Evolutionary conservation across 495 filamentous ascomycete genomes (phyloP), one percentile per base, ranked within the genome.

Genomic region (Cercophora newfieldiana): DNA sequence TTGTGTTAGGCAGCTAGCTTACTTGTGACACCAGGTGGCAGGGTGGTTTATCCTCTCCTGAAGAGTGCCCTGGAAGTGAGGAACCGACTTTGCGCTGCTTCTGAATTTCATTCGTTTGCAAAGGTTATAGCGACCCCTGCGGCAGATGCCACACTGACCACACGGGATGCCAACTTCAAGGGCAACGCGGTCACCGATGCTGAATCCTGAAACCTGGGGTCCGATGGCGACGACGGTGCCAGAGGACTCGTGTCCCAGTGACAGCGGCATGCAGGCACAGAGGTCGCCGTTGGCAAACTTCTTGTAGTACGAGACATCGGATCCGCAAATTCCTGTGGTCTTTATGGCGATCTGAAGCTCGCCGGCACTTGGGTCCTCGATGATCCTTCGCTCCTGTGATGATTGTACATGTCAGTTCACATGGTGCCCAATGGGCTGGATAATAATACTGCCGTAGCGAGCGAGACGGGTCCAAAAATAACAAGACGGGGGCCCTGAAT

Each of bases 21-120:
- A 88, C 87, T 86, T 88, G 69, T 91, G 87, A 72, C 88, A 91
- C 88, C 89, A 92, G 37, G 75, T 79, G 10, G 91, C 92, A 0
- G 92, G 92, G 77, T 96, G 92, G 77, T 96, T 97, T 66, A 96
- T 93, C 59, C 85, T 83, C 67, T 93, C 90, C 79, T 96, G 94
- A 31, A 97, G 82, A n/a, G 93, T 96, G 24, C 93, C 93, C 77
- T 96, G 92, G 64, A 88, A 88, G 71, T 97, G 93, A 44, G 93
- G 93, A 67, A 88, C 88, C 47, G 83, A 83, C 75, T 95, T 96
- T 54, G 92, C 93, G 68, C 88, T 91, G 72, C 89, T 90, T 74
- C 93, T 83, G 76, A 97, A 97, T 30, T 82, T 83, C 88, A 97
- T 90, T 24, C 80, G 81, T 62, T 88, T 86, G 81, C 94, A 97